These are phyloP conservation scores for Fragaria vesca DNA, from an alignment of 306 rosid genomes.

Conservation along the genomic window DNA sequence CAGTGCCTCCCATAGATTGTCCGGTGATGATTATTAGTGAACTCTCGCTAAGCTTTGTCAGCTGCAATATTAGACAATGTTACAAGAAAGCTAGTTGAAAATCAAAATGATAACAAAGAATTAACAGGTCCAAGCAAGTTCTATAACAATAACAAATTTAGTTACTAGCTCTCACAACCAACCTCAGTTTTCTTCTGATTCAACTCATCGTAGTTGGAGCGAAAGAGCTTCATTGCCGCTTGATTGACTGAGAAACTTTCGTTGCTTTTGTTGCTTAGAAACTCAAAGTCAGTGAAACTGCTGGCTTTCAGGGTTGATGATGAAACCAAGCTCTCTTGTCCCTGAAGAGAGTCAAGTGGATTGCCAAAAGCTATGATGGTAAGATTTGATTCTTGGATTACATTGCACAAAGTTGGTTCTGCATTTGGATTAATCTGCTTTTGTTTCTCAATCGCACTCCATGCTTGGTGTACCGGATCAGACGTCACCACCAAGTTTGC, in stretches of 20 bases:
- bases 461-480: slow-evolving; percentile 31
- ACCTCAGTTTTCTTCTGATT: slow-evolving; percentile 31
- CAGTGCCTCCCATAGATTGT: slow-evolving; percentile 53
- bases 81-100: background rate
- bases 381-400: slow-evolving; percentile 3
- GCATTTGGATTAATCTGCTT: background rate
- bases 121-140: background rate
- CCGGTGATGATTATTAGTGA: slow-evolving; percentile 59
- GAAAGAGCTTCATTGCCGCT: slow-evolving; percentile 32
- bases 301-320: slow-evolving; percentile 19
- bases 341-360: background rate
- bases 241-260: slow-evolving; percentile 34
- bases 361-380: slow-evolving; percentile 42
- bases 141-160: too few species aligned
- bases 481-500: slow-evolving; percentile 39
- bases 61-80: slow-evolving; percentile 23
- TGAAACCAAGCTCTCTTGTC: slow-evolving; percentile 18
- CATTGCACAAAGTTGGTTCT: background rate
- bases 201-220: slow-evolving; percentile 13
- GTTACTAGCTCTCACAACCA: background rate
- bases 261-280: slow-evolving; percentile 28
- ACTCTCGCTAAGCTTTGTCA: background rate
- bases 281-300: slow-evolving; percentile 35
- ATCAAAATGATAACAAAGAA: background rate
- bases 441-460: slow-evolving; percentile 25